phyloP scores from a whole-genome alignment of 305 asterid species.

The Solanum aculeatissimum region DNA sequence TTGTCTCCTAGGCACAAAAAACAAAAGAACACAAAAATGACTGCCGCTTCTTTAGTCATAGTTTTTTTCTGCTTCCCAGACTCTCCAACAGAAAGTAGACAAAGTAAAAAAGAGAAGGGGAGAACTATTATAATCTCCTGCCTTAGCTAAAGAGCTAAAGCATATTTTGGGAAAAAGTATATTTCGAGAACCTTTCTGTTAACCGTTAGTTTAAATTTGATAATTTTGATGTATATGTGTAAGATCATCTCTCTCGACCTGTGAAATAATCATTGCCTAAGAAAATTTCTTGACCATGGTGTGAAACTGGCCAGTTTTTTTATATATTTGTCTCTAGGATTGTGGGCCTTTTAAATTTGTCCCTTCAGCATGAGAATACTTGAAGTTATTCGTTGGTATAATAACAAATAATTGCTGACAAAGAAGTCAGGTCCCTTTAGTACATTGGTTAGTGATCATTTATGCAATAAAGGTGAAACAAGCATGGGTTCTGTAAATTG shows the following conservation, averaged over 20 bases:
- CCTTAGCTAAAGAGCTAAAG: background rate
- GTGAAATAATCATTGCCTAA: background rate
- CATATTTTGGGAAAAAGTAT: background rate
- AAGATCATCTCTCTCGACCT: background rate
- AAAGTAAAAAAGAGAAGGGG: background rate
- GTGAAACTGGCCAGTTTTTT: background rate
- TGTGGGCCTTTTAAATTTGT: background rate
- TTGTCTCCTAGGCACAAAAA: background rate
- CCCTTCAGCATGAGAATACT: background rate
- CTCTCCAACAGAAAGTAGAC: background rate
- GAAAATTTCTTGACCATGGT: background rate
- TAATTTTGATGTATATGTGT: background rate
- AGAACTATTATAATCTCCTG: background rate
- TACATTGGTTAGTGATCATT: background rate
- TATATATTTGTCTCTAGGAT: background rate
- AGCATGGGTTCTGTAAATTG: background rate
- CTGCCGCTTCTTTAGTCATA: background rate
- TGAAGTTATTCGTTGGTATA: background rate
- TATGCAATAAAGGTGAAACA: background rate
- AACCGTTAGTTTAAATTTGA: background rate
- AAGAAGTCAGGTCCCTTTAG: background rate
- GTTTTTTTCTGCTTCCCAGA: background rate
- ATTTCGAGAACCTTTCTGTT: background rate
- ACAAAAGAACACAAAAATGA: background rate
- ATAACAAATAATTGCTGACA: background rate